Conservation (phyloP, 192 early-diverging fungal species). For the Entomortierella parvispora region DNA sequence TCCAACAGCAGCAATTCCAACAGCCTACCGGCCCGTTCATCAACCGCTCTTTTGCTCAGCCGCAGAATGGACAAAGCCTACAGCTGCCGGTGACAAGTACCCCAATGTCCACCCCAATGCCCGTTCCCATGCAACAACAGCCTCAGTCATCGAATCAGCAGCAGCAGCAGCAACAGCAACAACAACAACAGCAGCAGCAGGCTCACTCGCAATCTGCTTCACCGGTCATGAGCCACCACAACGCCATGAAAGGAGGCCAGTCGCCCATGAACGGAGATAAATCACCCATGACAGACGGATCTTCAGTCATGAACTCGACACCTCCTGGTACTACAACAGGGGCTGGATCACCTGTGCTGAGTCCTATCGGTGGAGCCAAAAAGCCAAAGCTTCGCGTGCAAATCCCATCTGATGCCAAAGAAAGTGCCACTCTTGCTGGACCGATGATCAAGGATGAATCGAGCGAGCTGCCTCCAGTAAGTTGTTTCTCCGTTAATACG, state of each 20-base stretch:
- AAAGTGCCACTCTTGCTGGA: conserved; percentile 27
- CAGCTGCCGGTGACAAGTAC: conserved; percentile 1
- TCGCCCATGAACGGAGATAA: conserved; percentile 21
- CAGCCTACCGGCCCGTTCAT: conserved; percentile 17
- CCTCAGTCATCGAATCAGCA: not conserved
- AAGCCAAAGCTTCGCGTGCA: conserved; percentile 58
- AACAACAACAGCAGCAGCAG: conserved; percentile 24
- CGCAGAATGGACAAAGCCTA: conserved; percentile 19
- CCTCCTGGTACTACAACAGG: conserved; percentile 6
- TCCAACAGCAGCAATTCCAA: conserved; percentile 38
- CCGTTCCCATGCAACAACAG: conserved; percentile 17
- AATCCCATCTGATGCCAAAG: conserved; percentile 52
- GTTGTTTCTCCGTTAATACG: too few relatives aligned
- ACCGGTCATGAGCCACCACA: conserved; percentile 22
- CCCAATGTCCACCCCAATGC: conserved; percentile 31
- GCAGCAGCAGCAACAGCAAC: conserved; percentile 17
- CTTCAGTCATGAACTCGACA: not conserved
- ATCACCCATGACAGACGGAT: conserved; percentile 29
- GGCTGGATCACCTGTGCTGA: conserved; percentile 29
- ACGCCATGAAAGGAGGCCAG: conserved; percentile 9
- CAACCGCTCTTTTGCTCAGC: conserved; percentile 19
- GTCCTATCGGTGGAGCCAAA: conserved; percentile 47
- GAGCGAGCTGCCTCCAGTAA: conserved; percentile 41
- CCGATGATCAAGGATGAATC: conserved; percentile 46
- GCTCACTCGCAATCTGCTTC: conserved; percentile 30